These are phyloP conservation scores for Sungouiella thailandica DNA, from an alignment of 805 yeast genomes.

Conservation along the genomic window DNA sequence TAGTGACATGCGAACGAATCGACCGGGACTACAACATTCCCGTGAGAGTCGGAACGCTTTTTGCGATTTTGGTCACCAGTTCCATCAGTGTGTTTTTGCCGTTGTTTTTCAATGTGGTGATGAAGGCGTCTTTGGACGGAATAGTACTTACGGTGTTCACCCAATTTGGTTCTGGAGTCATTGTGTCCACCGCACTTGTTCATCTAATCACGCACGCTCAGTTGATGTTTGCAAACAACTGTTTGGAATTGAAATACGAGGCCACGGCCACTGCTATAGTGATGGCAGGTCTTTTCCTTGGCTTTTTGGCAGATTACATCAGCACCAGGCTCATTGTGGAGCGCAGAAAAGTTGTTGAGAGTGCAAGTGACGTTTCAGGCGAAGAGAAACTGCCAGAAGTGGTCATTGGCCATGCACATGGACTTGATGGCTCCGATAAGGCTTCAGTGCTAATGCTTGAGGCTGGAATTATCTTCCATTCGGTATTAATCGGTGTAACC, in stretches of 20 bases:
- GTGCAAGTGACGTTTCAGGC: neutral
- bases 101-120: neutral
- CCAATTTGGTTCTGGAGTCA: slow-evolving; percentile 27
- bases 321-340: neutral
- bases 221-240: slow-evolving; percentile 23
- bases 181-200: slow-evolving; percentile 29
- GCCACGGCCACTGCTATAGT: slow-evolving; percentile 22
- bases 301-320: slow-evolving; percentile 21
- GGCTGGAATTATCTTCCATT: slow-evolving; percentile 29
- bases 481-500: slow-evolving; percentile 25
- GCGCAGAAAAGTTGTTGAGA: neutral
- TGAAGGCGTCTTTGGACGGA: slow-evolving; percentile 2
- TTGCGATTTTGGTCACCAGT: slow-evolving; percentile 4
- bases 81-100: slow-evolving; percentile 4
- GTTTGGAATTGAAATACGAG: slow-evolving; percentile 22
- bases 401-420: neutral
- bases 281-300: slow-evolving; percentile 25
- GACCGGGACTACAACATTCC: slow-evolving; percentile 18
- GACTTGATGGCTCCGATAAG: slow-evolving; percentile 3
- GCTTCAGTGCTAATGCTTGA: slow-evolving; percentile 16
- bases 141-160: neutral
- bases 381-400: neutral
- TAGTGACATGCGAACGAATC: slow-evolving; percentile 16
- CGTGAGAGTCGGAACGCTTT: slow-evolving; percentile 22
- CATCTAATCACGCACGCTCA: slow-evolving; percentile 26